Conservation (phyloP, 352 stramenopile species). For the Globisporangium polare region DNA sequence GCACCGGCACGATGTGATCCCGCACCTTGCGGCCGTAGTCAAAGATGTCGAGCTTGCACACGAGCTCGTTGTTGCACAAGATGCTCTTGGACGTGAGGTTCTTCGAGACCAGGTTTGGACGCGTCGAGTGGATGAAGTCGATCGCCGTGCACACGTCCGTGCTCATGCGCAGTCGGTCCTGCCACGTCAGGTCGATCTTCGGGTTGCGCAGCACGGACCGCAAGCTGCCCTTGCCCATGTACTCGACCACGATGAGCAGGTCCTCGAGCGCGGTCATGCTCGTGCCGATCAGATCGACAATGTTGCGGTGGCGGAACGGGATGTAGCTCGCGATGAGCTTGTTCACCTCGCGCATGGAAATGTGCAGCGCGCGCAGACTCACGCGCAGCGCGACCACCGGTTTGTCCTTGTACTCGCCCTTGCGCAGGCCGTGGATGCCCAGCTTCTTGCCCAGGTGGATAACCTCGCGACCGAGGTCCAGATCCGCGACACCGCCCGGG, state of each 20-base stretch:
- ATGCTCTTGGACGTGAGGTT: conserved; percentile 61
- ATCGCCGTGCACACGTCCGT: conserved; percentile 46
- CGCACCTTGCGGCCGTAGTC: conserved; percentile 53
- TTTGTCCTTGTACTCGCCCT: conserved; percentile 37
- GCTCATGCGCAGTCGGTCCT: conserved; percentile 43
- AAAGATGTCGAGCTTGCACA: conserved; percentile 76
- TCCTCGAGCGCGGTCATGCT: conserved; percentile 54
- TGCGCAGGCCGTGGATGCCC: conserved; percentile 47
- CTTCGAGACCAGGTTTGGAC: conserved; percentile 30
- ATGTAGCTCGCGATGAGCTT: conserved; percentile 45
- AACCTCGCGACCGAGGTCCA: conserved; percentile 47
- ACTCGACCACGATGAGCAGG: conserved; percentile 66
- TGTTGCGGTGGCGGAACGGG: conserved; percentile 60
- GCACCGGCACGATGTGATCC: conserved; percentile 34
- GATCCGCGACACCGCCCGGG: conserved; percentile 30
- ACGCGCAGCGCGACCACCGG: conserved; percentile 59
- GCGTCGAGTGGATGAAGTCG: conserved; percentile 43
- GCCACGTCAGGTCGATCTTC: conserved; percentile 52
- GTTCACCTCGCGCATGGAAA: conserved; percentile 41
- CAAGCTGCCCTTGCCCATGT: conserved; percentile 70
- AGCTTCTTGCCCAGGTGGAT: conserved; percentile 49
- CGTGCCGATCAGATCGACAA: conserved; percentile 64
- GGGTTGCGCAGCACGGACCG: conserved; percentile 44
- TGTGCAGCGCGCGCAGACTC: conserved; percentile 28
- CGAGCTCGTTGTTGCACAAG: conserved; percentile 47